These are phyloP conservation scores for Panicum virgatum DNA, from an alignment of 202 grass and related monocot genomes.

Conservation along the genomic window DNA sequence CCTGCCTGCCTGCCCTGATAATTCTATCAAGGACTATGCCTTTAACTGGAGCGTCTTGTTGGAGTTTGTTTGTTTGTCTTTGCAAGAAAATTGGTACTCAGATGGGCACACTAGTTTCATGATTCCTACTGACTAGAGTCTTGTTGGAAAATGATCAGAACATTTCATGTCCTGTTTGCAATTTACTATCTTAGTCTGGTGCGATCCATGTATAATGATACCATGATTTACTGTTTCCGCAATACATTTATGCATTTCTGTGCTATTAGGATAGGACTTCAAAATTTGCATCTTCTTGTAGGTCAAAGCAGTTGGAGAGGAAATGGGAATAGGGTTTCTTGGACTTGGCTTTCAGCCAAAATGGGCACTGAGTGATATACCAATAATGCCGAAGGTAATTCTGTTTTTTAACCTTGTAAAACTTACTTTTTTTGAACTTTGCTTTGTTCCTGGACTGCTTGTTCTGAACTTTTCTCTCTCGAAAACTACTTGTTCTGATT, in stretches of 20 bases:
- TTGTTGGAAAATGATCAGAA: not conserved
- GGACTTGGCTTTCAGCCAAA: slow-evolving; percentile 97
- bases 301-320: slow-evolving; percentile 95
- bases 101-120: not conserved
- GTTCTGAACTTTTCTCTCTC: too few relatives aligned
- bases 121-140: not conserved
- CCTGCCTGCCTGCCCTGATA: not conserved
- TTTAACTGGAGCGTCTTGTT: not conserved
- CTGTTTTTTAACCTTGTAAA: slow-evolving; percentile 12
- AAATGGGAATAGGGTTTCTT: slow-evolving; percentile 97
- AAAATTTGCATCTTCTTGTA: slow-evolving; percentile 36
- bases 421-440: not conserved
- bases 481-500: not conserved
- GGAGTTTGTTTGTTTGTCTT: slow-evolving; percentile 3
- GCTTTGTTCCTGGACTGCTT: not conserved
- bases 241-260: not conserved
- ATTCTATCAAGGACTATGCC: not conserved
- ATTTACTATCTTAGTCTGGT: not conserved
- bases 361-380: slow-evolving; percentile 78
- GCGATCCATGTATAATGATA: slow-evolving; percentile 3
- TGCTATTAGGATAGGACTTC: not conserved
- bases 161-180: not conserved
- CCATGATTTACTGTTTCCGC: not conserved
- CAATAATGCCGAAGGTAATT: slow-evolving; percentile 97
- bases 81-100: slow-evolving; percentile 3